Evolutionary conservation across 2,329 filamentous ascomycete genomes (phyloP), one percentile per base, ranked within the genome.

Genomic region (Chaetomium sp.): DNA sequence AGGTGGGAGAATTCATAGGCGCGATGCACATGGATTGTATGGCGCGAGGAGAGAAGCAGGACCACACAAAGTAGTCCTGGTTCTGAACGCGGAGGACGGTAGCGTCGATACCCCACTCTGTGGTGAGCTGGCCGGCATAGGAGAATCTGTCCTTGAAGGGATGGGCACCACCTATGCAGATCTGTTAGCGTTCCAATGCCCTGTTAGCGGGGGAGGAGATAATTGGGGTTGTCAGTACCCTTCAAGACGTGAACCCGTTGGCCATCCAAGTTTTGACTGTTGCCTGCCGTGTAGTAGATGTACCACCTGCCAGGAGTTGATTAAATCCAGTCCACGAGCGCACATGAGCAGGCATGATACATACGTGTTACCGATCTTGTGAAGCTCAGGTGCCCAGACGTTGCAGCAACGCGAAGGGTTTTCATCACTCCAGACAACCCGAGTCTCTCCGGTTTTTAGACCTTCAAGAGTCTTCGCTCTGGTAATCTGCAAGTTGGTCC

Each of bases 351-450:
- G 19, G 19, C 19, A 12, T 16, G 16, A n/a, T 21, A 55, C 51
- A 2, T 55, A 67, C 42, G 23, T 60, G 50, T 62, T 63, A 35
- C 59, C 50, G 29, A 68, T 51, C 47, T 80, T 81, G 69, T 85
- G 83, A 0, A 85, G 74, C 68, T 86, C 84, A 0, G 84, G 84
- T 0, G 85, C 84, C 84, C 84, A 87, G 45, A 87, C 79, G 61
- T 85, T 85, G 72, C 82, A 83, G 72, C 81, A 82, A 19, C 82
- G 76, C 4, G 75, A 75, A 1, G 82, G 70, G 19, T 78, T 79
- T 4, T 72, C 74, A 62, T 83, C 81, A 0, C 77, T 78, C 75
- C 82, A 87, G 31, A 87, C 81, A 2, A 77, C 71, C 67, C 83
- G 84, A 23, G 78, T 80, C 45, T 80, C 77, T 0, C 80, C 83